Percentiles rank a stretch among this genome's conserved stretches.
phyloP scores from a whole-genome alignment of 495 filamentous ascomycete species.

The Penicillium cinerascens region DNA sequence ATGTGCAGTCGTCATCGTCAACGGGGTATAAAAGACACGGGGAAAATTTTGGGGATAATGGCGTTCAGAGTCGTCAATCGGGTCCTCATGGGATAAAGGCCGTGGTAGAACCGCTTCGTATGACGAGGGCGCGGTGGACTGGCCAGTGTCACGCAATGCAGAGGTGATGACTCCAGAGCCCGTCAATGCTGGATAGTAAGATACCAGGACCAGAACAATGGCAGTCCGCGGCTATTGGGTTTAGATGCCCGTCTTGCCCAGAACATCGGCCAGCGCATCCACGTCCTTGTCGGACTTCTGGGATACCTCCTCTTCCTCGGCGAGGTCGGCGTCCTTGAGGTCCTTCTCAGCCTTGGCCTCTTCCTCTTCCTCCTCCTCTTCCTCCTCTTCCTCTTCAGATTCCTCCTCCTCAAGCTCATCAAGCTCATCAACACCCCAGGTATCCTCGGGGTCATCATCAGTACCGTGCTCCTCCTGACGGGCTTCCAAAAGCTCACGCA shows the following conservation, averaged over 20 bases:
- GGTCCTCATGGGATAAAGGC: constrained; percentile 8
- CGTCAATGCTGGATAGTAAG: not conserved
- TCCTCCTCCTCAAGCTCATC: constrained; percentile 75
- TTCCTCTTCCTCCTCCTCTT: constrained; percentile 64
- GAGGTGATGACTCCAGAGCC: not conserved
- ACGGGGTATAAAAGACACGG: constrained; percentile 26
- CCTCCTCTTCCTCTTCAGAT: constrained; percentile 61
- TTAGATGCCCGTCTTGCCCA: constrained; percentile 60
- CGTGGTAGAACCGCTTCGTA: not conserved
- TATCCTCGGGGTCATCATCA: constrained; percentile 51
- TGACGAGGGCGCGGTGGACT: not conserved
- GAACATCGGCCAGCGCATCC: constrained; percentile 70
- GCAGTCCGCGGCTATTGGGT: not conserved
- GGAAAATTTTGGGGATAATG: constrained; percentile 13
- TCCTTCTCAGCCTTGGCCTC: constrained; percentile 52
- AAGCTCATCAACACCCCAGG: constrained; percentile 82
- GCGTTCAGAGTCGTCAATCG: constrained; percentile 21
- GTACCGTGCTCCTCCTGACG: constrained; percentile 56
- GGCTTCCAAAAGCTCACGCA: constrained; percentile 49
- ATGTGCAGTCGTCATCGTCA: constrained; percentile 30
- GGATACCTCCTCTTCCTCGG: constrained; percentile 68
- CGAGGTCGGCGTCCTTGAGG: constrained; percentile 66
- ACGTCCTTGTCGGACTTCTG: constrained; percentile 74
- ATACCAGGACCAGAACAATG: not conserved
- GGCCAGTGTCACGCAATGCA: not conserved